Base-by-base conservation (phyloP, 306 rosid genomes). In the Chamaecrista fasciculata region DNA sequence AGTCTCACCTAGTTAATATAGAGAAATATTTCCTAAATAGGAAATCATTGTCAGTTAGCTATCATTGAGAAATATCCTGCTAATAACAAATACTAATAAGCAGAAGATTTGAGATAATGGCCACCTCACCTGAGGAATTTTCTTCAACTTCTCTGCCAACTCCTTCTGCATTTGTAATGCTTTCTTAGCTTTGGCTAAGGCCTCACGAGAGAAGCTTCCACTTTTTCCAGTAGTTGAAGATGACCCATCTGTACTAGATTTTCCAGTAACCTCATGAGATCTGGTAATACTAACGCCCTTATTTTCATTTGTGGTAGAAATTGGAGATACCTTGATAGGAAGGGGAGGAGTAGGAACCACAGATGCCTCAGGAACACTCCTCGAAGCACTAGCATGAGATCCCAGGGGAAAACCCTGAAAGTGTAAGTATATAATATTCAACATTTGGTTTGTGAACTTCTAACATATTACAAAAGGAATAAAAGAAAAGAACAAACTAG, bases 261-360 rank as follows among this genome's bases (percentile, higher is more conserved):
- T 93, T 93, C 98, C 98, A 90, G 86, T 87, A 93, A 86, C 98
- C 98, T 93, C 96, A 93, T 93, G 98, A 93, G 94, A 93, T 86
- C 98, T 81, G 98, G 79, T 85, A 90, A 85, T 88, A 90, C 90
- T 88, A 90, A 93, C 94, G 73, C 96, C 98, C 96, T 90, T 93
- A 93, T 93, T 93, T 88, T 93, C 98, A 93, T 90, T 84, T 80
- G 98, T 78, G 85, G 98, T 93, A 93, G 93, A 83, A 93, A 86
- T 93, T 26, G 77, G 84, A 86, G 96, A 93, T 90, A 93, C 98
- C 98, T 93, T 93, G 83, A 80, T 83, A 80, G 96, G 85, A 70
- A 66, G 71, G 77, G 90, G 67, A 79, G 86, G 85, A 83, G 79
- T 34, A 62, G 80, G 83, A 81, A 86, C 51, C 44, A 78, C 9